Evolutionary conservation across 768 basidiomycete genomes (phyloP).

Genomic region (Pholiota conissans): DNA sequence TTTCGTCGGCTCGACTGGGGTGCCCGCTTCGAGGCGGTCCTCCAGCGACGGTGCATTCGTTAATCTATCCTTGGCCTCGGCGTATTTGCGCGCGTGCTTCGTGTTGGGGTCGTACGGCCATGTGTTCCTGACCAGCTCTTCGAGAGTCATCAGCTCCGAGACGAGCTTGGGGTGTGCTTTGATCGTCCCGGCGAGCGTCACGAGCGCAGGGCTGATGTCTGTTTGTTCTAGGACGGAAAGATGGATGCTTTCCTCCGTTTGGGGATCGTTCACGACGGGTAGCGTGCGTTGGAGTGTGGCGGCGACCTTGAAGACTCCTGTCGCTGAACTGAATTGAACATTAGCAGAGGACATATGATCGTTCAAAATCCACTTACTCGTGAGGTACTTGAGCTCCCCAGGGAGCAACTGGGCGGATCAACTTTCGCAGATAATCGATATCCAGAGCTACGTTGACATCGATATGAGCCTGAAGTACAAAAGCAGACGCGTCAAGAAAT

Average conservation of each 20-base stretch:
- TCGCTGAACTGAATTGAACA: conserved; percentile 40
- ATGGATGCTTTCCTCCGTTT: conserved; percentile 63
- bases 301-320: conserved; percentile 55
- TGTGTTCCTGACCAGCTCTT: conserved; percentile 43
- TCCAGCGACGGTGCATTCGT: conserved; percentile 6
- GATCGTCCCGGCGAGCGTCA: conserved; percentile 25
- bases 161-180: conserved; percentile 44
- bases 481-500: conserved; percentile 34
- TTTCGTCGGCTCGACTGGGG: background rate
- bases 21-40: background rate
- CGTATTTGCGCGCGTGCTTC: conserved; percentile 19
- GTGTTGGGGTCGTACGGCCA: conserved; percentile 44
- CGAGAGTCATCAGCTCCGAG: conserved; percentile 44
- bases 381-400: conserved; percentile 54
- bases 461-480: conserved; percentile 43
- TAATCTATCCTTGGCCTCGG: conserved; percentile 2
- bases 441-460: conserved; percentile 24
- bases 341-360: background rate
- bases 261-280: conserved; percentile 41
- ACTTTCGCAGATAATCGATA: conserved; percentile 33
- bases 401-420: background rate
- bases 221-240: conserved; percentile 55
- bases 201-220: conserved; percentile 31
- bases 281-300: conserved; percentile 44
- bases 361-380: conserved; percentile 40